Evolutionary conservation across 2,329 filamentous ascomycete genomes (phyloP).

Genomic region (Simplicillium aogashimaense): DNA sequence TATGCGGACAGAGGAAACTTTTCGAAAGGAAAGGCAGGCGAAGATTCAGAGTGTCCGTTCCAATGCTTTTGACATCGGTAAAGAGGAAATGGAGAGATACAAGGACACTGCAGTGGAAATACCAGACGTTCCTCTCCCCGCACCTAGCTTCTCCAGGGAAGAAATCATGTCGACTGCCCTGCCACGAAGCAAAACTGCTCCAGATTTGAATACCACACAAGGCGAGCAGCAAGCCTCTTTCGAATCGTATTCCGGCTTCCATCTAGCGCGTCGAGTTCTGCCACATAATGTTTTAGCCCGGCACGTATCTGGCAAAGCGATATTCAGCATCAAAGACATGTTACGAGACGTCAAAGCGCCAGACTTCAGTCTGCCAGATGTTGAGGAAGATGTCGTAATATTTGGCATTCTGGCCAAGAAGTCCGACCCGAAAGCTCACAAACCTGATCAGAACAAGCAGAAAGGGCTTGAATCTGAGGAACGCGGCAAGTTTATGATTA

Average conservation of each 20-base stretch:
- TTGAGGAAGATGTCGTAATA: constrained; percentile 82
- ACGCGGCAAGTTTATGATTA: constrained; percentile 82
- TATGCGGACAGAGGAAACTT: constrained; percentile 47
- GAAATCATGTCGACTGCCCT: constrained; percentile 42
- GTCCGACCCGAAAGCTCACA: constrained; percentile 63
- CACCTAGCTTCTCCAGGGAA: constrained; percentile 51
- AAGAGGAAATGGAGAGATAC: constrained; percentile 49
- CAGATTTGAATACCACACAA: constrained; percentile 5
- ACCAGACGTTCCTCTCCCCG: constrained; percentile 34
- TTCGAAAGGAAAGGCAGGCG: constrained; percentile 38
- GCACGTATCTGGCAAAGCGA: constrained; percentile 67
- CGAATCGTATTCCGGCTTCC: constrained; percentile 77
- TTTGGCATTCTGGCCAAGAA: constrained; percentile 84
- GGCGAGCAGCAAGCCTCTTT: constrained; percentile 42
- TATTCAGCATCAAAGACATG: constrained; percentile 70
- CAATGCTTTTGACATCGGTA: constrained; percentile 45
- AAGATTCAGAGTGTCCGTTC: constrained; percentile 43
- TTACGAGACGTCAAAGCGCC: constrained; percentile 74
- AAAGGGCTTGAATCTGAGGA: constrained; percentile 35
- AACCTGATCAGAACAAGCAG: constrained; percentile 29
- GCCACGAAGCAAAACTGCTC: constrained; percentile 32
- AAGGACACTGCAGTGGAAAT: constrained; percentile 48
- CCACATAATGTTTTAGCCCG: constrained; percentile 73
- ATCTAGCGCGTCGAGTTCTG: constrained; percentile 74
- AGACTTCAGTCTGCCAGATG: constrained; percentile 67